phyloP scores from a whole-genome alignment of 2,329 filamentous ascomycete species.

The Pestalotiopsis fici region DNA sequence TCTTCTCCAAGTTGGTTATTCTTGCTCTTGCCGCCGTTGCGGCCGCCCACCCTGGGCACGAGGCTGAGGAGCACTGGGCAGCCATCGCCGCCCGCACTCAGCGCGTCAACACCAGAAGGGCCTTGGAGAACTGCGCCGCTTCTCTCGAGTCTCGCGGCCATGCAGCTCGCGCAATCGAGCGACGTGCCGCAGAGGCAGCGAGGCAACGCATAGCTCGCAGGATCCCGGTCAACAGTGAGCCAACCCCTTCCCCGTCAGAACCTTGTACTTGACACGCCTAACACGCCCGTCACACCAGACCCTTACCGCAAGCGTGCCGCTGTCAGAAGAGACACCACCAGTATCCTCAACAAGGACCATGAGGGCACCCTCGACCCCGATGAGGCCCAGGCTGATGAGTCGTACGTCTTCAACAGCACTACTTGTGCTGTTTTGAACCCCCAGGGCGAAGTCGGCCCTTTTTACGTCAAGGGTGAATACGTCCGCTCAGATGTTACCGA shows the following conservation, averaged over 20 bases:
- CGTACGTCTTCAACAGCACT: constrained; percentile 5
- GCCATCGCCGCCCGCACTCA: not conserved
- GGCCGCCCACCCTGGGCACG: not conserved
- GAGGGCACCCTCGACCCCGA: not conserved
- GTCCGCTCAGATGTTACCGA: constrained; percentile 50
- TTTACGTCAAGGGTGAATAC: constrained; percentile 54
- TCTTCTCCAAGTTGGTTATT: not conserved
- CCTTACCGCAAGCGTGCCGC: not conserved
- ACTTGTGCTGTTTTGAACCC: constrained; percentile 41
- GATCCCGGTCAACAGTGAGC: constrained; percentile 3
- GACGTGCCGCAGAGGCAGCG: not conserved
- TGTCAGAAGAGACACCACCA: not conserved
- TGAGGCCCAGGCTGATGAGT: not conserved
- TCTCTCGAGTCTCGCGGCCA: not conserved
- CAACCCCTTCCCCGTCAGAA: not conserved
- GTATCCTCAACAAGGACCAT: not conserved
- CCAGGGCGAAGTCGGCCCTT: constrained; percentile 54
- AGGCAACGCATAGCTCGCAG: not conserved
- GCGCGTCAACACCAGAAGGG: not conserved
- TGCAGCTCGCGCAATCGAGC: not conserved
- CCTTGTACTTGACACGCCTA: not conserved
- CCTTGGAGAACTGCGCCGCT: not conserved
- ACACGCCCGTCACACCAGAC: not conserved
- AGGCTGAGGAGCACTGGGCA: not conserved
- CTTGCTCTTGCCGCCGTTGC: not conserved